Base-by-base conservation (phyloP, 495 filamentous ascomycete species). In the Elasticomyces elasticus region DNA sequence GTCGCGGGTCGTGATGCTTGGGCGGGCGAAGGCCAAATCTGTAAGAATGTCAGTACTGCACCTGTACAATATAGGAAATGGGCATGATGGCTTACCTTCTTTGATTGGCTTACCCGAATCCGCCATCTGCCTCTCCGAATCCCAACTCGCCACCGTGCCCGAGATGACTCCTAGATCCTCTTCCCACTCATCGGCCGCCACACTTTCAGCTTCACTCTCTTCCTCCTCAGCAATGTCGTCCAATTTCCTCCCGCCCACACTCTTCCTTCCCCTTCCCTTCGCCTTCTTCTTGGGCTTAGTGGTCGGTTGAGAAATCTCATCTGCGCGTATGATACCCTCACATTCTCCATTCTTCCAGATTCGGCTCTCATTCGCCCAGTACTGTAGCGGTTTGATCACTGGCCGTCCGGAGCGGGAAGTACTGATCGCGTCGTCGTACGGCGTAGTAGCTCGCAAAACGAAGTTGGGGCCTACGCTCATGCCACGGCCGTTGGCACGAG, bases 281-380 rank as follows among this genome's bases (percentile, higher is more conserved):
- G 56, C 51, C 5, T 33, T 49, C 22, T 63, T 64, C 30, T 60
- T 59, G 15, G 56, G 58, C 19, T 61, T 52, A 15, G 33, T 27
- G 41, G 61, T 73, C 49, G 38, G 49, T 42, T 54, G 54, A 43
- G 77, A 70, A 3, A 79, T 69, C 57, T 84, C 80, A 27, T 87
- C 84, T 0, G 81, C 79, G 10, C 90, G 80, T 26, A 89, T 76
- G 35, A 96, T 74, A 57, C 84, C 86, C 56, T 86, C 81, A 48
- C 92, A 80, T 5, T 72, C 73, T 27, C 76, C 76, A 54, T 83
- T 75, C 7, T 74, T 79, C 65, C 82, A 89, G 1, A 88, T 76
- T 50, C 84, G 76, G 23, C 78, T 78, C 63, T 97, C 92, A 51
- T 87, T 87, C 49, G 79, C 81, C 92, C 92, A 97, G 65, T 74